These are phyloP conservation scores for Rosa rugosa DNA, from an alignment of 306 rosid species.

Conservation along the genomic window DNA sequence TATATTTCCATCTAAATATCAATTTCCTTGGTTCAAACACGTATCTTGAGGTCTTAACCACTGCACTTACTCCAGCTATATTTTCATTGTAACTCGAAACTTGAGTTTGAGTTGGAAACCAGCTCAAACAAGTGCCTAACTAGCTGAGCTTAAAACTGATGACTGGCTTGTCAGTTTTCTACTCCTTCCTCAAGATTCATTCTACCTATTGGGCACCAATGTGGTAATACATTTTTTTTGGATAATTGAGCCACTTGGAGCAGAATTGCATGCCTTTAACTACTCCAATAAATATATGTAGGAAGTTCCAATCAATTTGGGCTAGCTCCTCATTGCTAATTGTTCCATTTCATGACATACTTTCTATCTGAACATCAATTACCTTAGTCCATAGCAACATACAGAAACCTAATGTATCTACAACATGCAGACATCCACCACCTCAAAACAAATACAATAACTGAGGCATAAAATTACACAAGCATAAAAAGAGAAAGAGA, in stretches of 20 bases:
- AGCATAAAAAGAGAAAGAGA: neutral
- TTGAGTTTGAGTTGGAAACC: neutral
- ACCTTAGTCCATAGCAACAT: neutral
- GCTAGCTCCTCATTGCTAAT: neutral
- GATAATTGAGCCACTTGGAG: neutral
- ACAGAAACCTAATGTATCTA: neutral
- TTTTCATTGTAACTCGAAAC: neutral
- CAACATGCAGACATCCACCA: constrained; percentile 4
- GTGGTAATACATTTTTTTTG: neutral
- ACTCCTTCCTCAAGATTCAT: neutral
- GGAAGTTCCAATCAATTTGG: neutral
- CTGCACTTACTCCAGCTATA: neutral
- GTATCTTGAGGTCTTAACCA: neutral
- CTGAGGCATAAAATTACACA: constrained; percentile 1
- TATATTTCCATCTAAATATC: neutral
- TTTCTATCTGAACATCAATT: constrained; percentile 8
- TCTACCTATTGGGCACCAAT: neutral
- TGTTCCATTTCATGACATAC: neutral
- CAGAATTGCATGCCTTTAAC: neutral
- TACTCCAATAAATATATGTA: neutral
- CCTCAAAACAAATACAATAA: neutral
- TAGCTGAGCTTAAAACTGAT: neutral
- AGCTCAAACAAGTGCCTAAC: constrained; percentile 1
- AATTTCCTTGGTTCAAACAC: neutral
- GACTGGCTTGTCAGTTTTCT: neutral